Base-by-base conservation (phyloP, 257 asterid genomes). In the Hygrophila difformis region DNA sequence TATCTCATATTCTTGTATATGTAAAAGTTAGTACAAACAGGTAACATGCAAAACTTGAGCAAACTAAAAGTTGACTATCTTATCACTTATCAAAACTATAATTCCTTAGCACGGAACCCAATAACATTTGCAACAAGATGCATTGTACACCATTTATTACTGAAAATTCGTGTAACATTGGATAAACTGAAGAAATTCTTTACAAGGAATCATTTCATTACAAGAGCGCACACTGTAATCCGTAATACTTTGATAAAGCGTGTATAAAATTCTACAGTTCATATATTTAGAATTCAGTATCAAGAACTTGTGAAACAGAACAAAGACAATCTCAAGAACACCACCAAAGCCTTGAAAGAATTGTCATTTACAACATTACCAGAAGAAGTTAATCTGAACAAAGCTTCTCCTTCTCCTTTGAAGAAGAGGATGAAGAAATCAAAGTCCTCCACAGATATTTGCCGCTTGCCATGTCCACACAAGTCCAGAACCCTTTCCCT, bases 381-480 rank as follows among this genome's bases (percentile, higher is more conserved):
- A 9, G 50, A 28, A 34, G 38, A 58, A 61, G 4, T 68, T 69
- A 83, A 40, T 74, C 73, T 6, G 66, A 60, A 17, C 42, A 18
- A 55, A 54, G 63, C 66, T 82, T 68, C 9, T 43, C 51, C 66
- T 82, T 68, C 9, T 43, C 51, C 24, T 54, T 13, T 0, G 75
- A 57, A 10, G 68, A 38, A 33, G 71, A 22, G 12, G 78, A 44
- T 20, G 82, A 53, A 9, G 79, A 68, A 52, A 68, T 74, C 67
- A 87, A 62, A 65, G 68, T 79, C 82, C 84, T 84, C 95, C 95
- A 87, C 33, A 87, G 72, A 56, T 87, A 87, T 28, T 44, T 79
- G 18, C 97, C 97, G 64, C 86, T 87, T 5, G 97, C 94, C 95
- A 84, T 76, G 62, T 87, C 97, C 51, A 87, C 92, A 49, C 61